Conservation (phyloP, 257 asterid genomes). For the Solanum dulcamara region DNA sequence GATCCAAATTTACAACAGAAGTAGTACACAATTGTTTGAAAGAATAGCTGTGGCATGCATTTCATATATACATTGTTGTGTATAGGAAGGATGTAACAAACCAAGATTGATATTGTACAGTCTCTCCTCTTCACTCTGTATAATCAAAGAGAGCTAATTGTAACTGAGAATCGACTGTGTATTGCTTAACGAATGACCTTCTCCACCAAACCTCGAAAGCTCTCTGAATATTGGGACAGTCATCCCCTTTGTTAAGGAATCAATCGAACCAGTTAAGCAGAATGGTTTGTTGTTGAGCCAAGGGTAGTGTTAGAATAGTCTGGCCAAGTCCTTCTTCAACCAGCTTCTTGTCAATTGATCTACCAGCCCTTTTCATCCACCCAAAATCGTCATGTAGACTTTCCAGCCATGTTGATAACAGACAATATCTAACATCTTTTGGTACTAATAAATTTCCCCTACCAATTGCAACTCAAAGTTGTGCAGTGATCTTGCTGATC, state of each 20-base stretch:
- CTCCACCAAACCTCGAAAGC: slow-evolving; percentile 98
- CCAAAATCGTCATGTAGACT: slow-evolving; percentile 76
- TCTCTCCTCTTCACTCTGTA: slow-evolving; percentile 15
- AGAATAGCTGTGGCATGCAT: neutral
- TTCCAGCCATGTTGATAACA: slow-evolving; percentile 85
- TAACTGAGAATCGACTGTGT: slow-evolving; percentile 37
- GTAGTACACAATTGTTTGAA: neutral
- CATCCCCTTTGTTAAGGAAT: slow-evolving; percentile 77
- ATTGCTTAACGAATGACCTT: slow-evolving; percentile 68
- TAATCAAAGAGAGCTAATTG: slow-evolving; percentile 60
- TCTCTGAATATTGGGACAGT: slow-evolving; percentile 81
- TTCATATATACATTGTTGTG: slow-evolving; percentile 6
- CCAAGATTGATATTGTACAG: neutral
- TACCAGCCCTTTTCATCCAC: slow-evolving; percentile 75
- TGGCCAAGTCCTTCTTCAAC: slow-evolving; percentile 80
- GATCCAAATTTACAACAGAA: neutral
- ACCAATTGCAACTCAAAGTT: slow-evolving; percentile 71
- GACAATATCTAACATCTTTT: slow-evolving; percentile 40
- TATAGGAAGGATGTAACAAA: neutral
- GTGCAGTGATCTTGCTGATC: slow-evolving; percentile 81
- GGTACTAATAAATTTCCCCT: slow-evolving; percentile 63
- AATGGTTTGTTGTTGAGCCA: slow-evolving; percentile 61
- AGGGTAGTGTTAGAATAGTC: slow-evolving; percentile 67
- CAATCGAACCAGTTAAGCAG: slow-evolving; percentile 73
- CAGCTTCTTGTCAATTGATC: slow-evolving; percentile 54